Evolutionary conservation across 2,329 filamentous ascomycete species (phyloP).

Genomic region (Tolypocladium paradoxum): DNA sequence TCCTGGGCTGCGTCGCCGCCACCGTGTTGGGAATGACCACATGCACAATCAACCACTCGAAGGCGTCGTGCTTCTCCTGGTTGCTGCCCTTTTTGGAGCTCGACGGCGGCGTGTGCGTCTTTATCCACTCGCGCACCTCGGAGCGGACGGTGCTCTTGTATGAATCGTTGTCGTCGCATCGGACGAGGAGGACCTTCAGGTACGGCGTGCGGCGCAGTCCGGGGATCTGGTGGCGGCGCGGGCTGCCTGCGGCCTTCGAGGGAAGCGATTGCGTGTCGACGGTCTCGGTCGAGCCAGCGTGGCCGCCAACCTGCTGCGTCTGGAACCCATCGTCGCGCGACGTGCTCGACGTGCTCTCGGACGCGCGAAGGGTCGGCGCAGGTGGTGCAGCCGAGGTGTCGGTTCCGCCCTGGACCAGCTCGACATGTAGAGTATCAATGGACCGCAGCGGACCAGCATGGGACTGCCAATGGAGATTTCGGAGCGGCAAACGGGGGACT

Average conservation of each 20-base stretch:
- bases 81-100: conserved; percentile 47
- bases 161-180: conserved; percentile 90
- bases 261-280: conserved; percentile 23
- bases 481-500: conserved; percentile 68
- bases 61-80: conserved; percentile 91
- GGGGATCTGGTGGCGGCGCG: conserved; percentile 83
- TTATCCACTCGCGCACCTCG: conserved; percentile 84
- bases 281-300: conserved; percentile 25
- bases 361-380: conserved; percentile 18
- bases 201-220: conserved; percentile 89
- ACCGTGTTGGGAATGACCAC: conserved; percentile 80
- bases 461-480: conserved; percentile 95
- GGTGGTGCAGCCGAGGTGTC: conserved; percentile 28
- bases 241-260: conserved; percentile 20
- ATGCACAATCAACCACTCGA: conserved; percentile 90
- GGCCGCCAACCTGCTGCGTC: conserved; percentile 39
- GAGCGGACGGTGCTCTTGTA: conserved; percentile 76
- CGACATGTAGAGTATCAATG: conserved; percentile 85
- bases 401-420: conserved; percentile 58
- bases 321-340: conserved; percentile 49
- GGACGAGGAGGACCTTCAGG: conserved; percentile 76
- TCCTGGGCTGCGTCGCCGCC: conserved; percentile 67
- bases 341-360: conserved; percentile 20
- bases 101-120: conserved; percentile 55
- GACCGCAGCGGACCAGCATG: conserved; percentile 83